Evolutionary conservation across 2,329 filamentous ascomycete genomes (phyloP).

Genomic region (Scedosporium minutisporum): DNA sequence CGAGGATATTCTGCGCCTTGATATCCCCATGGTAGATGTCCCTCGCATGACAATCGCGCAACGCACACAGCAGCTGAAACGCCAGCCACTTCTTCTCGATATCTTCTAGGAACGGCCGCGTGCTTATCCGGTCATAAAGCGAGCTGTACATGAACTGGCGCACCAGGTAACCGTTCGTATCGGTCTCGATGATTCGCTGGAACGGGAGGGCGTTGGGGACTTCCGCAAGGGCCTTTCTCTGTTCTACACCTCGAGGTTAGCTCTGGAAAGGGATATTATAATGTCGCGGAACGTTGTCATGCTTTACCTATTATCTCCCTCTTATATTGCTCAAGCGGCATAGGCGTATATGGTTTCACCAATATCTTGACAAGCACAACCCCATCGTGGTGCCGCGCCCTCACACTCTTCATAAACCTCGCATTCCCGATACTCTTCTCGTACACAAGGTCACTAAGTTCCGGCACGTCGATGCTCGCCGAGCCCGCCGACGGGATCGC

Average conservation of each 20-base stretch:
- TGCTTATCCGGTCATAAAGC: constrained; percentile 93
- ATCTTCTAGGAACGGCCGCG: constrained; percentile 88
- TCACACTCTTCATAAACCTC: constrained; percentile 93
- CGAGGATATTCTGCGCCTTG: constrained; percentile 93
- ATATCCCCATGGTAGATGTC: constrained; percentile 96
- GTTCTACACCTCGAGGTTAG: constrained; percentile 41
- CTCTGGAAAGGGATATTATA: not conserved
- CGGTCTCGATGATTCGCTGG: constrained; percentile 83
- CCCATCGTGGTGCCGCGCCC: constrained; percentile 81
- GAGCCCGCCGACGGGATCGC: constrained; percentile 85
- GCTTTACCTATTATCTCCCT: constrained; percentile 54
- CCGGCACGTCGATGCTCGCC: constrained; percentile 86
- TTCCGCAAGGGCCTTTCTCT: constrained; percentile 68
- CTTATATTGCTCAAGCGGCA: constrained; percentile 72
- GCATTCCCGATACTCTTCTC: constrained; percentile 87
- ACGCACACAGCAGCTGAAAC: constrained; percentile 84
- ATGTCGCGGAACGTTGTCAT: too few relatives aligned
- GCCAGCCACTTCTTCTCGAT: constrained; percentile 99
- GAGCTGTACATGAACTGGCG: constrained; percentile 95
- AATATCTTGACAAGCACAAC: constrained; percentile 90
- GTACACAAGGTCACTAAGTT: constrained; percentile 82
- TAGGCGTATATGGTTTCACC: constrained; percentile 78
- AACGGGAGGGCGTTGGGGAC: constrained; percentile 88
- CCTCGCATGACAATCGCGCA: constrained; percentile 82
- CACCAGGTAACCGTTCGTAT: constrained; percentile 83